These are phyloP conservation scores for Tetrastigma voinierianum DNA, from an alignment of 164 flowering plant genomes.

Conservation along the genomic window DNA sequence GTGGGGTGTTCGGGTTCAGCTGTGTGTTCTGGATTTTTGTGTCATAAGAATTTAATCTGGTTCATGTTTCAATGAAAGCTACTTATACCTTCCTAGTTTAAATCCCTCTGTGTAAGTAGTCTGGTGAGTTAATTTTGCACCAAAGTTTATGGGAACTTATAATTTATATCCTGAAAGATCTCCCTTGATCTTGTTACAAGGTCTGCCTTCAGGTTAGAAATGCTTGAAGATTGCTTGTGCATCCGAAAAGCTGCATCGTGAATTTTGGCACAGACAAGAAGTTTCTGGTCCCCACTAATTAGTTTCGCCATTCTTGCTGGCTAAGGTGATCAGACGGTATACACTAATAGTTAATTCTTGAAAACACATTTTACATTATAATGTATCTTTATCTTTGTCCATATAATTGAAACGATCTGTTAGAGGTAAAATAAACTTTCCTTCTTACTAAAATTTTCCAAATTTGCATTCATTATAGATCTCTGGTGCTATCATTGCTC, in stretches of 20 bases:
- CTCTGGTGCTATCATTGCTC: slow-evolving; percentile 70
- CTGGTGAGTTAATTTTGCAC: too few relatives aligned
- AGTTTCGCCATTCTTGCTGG: slow-evolving; percentile 69
- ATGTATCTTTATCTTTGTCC: background rate
- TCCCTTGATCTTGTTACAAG: background rate
- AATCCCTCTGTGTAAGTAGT: too few relatives aligned
- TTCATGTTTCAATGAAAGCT: too few relatives aligned
- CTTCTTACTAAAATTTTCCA: slow-evolving; percentile 3
- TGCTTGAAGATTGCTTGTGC: slow-evolving; percentile 78
- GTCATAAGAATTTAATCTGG: too few relatives aligned
- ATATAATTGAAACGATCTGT: background rate
- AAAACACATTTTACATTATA: background rate
- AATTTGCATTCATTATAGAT: slow-evolving; percentile 38
- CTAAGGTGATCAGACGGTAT: too few relatives aligned
- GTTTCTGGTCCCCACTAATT: slow-evolving; percentile 54
- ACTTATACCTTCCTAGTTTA: too few relatives aligned
- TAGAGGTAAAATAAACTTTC: background rate
- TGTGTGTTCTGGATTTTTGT: too few relatives aligned
- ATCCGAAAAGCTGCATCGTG: slow-evolving; percentile 31
- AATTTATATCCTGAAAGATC: too few relatives aligned
- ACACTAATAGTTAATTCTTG: background rate
- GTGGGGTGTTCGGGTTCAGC: too few relatives aligned
- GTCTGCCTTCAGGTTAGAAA: slow-evolving; percentile 47
- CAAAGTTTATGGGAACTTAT: too few relatives aligned
- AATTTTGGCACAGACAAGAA: slow-evolving; percentile 50